Base-by-base conservation (phyloP, 2,329 filamentous ascomycete genomes). In the Onygenales sp. region DNA sequence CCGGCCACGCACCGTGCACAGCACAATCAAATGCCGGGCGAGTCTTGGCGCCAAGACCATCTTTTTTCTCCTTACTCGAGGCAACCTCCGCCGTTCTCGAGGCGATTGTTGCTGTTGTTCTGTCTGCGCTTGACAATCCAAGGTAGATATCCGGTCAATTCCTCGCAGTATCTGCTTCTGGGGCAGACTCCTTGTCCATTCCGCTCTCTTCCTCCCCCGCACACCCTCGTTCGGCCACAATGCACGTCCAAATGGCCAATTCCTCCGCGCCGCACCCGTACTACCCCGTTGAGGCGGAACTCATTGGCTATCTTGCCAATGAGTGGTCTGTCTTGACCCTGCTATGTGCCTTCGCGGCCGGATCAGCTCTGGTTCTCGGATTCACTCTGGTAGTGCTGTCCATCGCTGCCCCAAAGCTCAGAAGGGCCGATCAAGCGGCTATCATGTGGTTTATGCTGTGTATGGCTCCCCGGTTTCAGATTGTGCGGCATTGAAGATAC, bases 401-500 rank as follows among this genome's bases (percentile, higher is more conserved):
- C 58, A 70, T 69, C 54, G 62, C 75, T 42, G 74, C 80, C 14
- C 80, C 82, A 2, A 72, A 67, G 8, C 64, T 88, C 51, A 71
- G 74, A 36, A 67, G 61, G 6, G 66, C 65, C 31, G 86, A 89
- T 58, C 74, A 82, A 45, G 60, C 77, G 10, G 79, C 79, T 4
- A 79, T 85, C 21, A 69, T 88, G 69, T 92, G 88, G 88, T 91
- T 91, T 67, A 77, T 85, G 21, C 74, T 92, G 11, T 87, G 85
- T 77, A 79, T 72, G 66, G 78, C 13, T n/a, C 14, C 42, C 10
- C 17, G 31, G 34, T 17, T 3, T 13, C 2, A 14, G 42, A 7
- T 14, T 17, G 36, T 27, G 17, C 3, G 9, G 54, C 42, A 45
- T 42, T 53, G 45, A n/a, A 11, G 21, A 21, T 13, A n/a, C 10